Evolutionary conservation across 2,329 filamentous ascomycete genomes (phyloP), one percentile per base, ranked within the genome.

Genomic region (Endothia cerciana): DNA sequence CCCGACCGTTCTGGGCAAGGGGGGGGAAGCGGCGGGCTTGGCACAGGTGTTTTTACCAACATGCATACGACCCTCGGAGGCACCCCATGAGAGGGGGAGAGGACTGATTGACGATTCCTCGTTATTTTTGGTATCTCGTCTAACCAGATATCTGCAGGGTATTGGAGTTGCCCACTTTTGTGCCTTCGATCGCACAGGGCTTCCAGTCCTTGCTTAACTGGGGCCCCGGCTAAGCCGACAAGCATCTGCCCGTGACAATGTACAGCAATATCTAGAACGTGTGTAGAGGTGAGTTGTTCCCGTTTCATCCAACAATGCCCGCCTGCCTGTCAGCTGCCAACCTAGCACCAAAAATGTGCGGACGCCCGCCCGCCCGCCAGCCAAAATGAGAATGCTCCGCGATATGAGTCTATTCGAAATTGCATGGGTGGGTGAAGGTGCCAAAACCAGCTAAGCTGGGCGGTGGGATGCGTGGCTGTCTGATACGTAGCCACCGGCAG

Each of bases 281-380:
- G 17, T 55, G 51, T 55, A 55, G 51, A 55, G 51, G 28, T 55
- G 51, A 55, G 51, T 55, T 55, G 51, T 55, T 55, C 30, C 51
- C 28, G 30, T n/a, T 55, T 55, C 51, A 55, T 55, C 51, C 51
- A 55, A 55, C 19, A 55, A 17, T 36, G 17, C 51, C 51, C 8
- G 28, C 17, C 30, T 19, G 51, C 51, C 51, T 55, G 30, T 33
- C 30, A 36, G 30, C 17, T 17, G 30, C 51, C 53, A 40, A 57
- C 62, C 62, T 53, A 40, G 41, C 41, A 47, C 61, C 51, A 59
- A 51, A 55, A 7, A n/a, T 25, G 30, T 51, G 45, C 10, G 28
- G 22, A 55, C 51, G 51, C 51, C 25, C 19, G 30, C 36, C 19
- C 28, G 43, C 51, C 25, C 19, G 30, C 36, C 19, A n/a, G 43